These are phyloP conservation scores for Haplosporangium sp. DNA, from an alignment of 371 early-diverging fungal genomes.

Conservation along the genomic window DNA sequence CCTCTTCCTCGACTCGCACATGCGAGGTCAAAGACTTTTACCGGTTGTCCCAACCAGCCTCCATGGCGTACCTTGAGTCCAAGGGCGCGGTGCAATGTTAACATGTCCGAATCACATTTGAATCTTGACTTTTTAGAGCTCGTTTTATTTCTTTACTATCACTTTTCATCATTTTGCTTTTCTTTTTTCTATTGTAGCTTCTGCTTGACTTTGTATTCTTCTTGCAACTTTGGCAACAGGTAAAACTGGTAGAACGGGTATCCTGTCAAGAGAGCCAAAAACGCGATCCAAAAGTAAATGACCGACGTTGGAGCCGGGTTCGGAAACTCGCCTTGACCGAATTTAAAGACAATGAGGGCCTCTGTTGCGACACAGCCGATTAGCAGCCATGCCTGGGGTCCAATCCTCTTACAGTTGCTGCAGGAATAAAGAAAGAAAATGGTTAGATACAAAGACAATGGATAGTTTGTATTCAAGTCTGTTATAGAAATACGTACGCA, in stretches of 20 bases:
- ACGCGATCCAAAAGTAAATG: constrained; percentile 80
- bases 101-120: too few species aligned
- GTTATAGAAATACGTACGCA: constrained; percentile 56
- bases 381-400: constrained; percentile 90
- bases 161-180: too few species aligned
- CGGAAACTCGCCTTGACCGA: constrained; percentile 84
- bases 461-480: not conserved
- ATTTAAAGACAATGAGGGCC: constrained; percentile 89
- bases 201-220: constrained; percentile 12
- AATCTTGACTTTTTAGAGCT: too few species aligned
- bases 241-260: constrained; percentile 82
- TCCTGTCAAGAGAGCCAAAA: constrained; percentile 62
- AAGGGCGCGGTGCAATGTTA: too few species aligned
- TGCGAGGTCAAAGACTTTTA: too few species aligned
- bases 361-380: constrained; percentile 90
- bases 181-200: constrained; percentile 11
- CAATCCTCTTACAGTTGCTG: constrained; percentile 76
- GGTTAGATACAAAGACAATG: not conserved
- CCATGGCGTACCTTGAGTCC: too few species aligned
- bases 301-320: constrained; percentile 80
- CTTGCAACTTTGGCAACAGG: constrained; percentile 18
- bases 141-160: too few species aligned
- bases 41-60: too few species aligned
- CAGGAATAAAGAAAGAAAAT: constrained; percentile 60
- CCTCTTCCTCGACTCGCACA: too few species aligned